These are phyloP conservation scores for Angomonas ambiguus DNA, from an alignment of 208 protist species.

Conservation along the genomic window DNA sequence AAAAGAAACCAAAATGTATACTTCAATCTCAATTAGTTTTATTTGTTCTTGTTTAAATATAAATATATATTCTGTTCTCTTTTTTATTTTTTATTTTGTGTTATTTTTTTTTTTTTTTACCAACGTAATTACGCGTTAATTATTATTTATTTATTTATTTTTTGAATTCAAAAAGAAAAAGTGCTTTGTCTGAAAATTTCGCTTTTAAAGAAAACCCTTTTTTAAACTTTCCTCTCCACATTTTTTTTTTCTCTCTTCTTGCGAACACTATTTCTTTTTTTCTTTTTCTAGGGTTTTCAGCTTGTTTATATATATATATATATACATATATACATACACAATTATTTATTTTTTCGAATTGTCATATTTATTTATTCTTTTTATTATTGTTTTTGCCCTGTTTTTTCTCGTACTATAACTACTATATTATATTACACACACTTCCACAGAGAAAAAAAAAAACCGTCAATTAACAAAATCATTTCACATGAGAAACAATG, in stretches of 20 bases:
- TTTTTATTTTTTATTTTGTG: background rate
- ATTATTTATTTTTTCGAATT: too few relatives aligned
- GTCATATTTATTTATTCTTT: too few relatives aligned
- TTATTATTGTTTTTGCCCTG: background rate
- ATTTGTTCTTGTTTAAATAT: too few relatives aligned
- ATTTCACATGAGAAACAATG: too few relatives aligned
- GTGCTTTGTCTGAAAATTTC: background rate
- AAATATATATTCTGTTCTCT: background rate
- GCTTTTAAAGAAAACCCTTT: slow-evolving; percentile 1
- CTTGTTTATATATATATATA: too few relatives aligned
- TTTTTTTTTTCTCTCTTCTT: background rate
- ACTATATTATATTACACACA: too few relatives aligned
- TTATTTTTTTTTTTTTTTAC: background rate
- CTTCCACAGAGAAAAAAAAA: background rate
- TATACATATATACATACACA: too few relatives aligned
- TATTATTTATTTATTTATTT: slow-evolving; percentile 11
- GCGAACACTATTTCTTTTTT: background rate
- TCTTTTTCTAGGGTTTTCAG: background rate
- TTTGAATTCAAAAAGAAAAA: slow-evolving; percentile 10
- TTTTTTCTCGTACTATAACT: too few relatives aligned
- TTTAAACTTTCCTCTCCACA: background rate
- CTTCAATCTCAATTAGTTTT: too few relatives aligned
- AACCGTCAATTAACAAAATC: too few relatives aligned
- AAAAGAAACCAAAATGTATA: too few relatives aligned
- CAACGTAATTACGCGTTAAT: background rate